These are phyloP conservation scores for Porphyrellus cyaneotinctus DNA, from an alignment of 768 basidiomycete species.

Conservation along the genomic window DNA sequence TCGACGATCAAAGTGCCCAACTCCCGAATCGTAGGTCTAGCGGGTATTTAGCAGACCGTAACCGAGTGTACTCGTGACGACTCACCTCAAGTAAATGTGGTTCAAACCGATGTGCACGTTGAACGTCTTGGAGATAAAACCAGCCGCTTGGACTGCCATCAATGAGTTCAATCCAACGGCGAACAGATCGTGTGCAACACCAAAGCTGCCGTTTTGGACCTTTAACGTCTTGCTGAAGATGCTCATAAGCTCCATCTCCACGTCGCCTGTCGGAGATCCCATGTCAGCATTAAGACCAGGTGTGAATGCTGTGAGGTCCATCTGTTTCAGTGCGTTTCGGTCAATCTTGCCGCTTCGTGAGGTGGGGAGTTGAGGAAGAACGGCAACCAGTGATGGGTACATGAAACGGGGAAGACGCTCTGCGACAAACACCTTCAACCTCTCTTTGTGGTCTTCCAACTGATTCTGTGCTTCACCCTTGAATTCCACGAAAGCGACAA, in stretches of 20 bases:
- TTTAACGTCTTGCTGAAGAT: slow-evolving; percentile 26
- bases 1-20: slow-evolving; percentile 26
- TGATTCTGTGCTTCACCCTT: slow-evolving; percentile 8
- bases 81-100: slow-evolving; percentile 29
- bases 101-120: slow-evolving; percentile 28
- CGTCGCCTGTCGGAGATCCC: slow-evolving; percentile 24
- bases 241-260: slow-evolving; percentile 24
- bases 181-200: slow-evolving; percentile 28
- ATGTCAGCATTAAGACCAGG: slow-evolving; percentile 22
- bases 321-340: slow-evolving; percentile 25
- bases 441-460: slow-evolving; percentile 19
- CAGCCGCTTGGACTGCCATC: slow-evolving; percentile 33
- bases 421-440: slow-evolving; percentile 23
- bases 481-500: slow-evolving; percentile 30
- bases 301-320: slow-evolving; percentile 23
- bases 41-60: neutral
- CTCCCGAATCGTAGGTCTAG: slow-evolving; percentile 27
- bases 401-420: slow-evolving; percentile 32
- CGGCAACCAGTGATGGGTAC: slow-evolving; percentile 29
- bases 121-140: slow-evolving; percentile 28
- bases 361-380: slow-evolving; percentile 21
- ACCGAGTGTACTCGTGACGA: neutral
- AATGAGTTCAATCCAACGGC: slow-evolving; percentile 30
- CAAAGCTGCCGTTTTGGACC: slow-evolving; percentile 19
- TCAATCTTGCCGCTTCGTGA: slow-evolving; percentile 30